A percentile compares a stretch with the other conserved stretches of the same genome.
Evolutionary conservation across 148 eudicot genomes (phyloP).

Genomic region (Cornus kousa): DNA sequence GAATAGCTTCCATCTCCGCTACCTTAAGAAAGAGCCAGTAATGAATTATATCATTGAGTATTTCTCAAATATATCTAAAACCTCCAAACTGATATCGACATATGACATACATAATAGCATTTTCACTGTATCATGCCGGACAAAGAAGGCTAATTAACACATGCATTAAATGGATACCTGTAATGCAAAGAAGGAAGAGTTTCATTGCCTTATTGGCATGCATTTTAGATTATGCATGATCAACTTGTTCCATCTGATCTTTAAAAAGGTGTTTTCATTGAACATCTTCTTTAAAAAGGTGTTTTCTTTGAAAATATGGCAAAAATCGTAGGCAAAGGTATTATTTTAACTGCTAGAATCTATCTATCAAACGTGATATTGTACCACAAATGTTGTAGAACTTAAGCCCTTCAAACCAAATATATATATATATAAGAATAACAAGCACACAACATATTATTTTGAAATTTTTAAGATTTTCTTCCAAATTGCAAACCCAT

Average conservation of each 20-base stretch:
- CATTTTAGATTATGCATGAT: neutral
- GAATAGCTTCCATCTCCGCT: conserved; percentile 80
- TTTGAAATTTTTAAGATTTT: neutral
- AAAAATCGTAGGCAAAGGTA: too few species aligned
- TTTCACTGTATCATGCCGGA: neutral
- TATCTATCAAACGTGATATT: too few species aligned
- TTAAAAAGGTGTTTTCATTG: too few species aligned
- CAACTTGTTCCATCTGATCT: too few species aligned
- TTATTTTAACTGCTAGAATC: too few species aligned
- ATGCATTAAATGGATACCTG: neutral
- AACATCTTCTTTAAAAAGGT: too few species aligned
- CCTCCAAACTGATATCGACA: neutral
- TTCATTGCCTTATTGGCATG: neutral
- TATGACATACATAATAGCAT: conserved; percentile 3
- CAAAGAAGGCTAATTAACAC: conserved; percentile 12
- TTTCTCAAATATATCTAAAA: neutral
- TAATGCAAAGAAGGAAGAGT: neutral
- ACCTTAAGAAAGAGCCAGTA: conserved; percentile 39
- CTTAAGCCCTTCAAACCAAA: too few species aligned
- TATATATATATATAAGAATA: too few species aligned
- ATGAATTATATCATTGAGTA: neutral
- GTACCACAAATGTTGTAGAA: too few species aligned
- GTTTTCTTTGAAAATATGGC: too few species aligned
- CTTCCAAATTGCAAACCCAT: too few species aligned
- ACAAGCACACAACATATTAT: too few species aligned